These are phyloP conservation scores for Epichloe scottii DNA, from an alignment of 2,329 filamentous ascomycete genomes.

Conservation along the genomic window DNA sequence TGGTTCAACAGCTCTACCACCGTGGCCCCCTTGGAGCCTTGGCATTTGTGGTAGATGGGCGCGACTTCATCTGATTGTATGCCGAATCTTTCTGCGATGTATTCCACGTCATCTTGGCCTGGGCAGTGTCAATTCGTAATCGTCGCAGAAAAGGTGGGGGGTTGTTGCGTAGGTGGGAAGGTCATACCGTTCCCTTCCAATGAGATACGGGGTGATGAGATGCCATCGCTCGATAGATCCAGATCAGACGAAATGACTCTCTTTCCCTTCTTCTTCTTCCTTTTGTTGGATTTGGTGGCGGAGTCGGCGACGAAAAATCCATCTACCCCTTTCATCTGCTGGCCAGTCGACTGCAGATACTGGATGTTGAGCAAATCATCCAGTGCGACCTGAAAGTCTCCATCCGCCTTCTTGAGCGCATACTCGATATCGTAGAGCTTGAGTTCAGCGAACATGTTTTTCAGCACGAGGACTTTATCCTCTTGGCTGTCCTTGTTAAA, in stretches of 20 bases:
- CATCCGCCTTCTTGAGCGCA: slow-evolving; percentile 53
- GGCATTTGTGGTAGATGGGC: slow-evolving; percentile 26
- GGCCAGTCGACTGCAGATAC: slow-evolving; percentile 57
- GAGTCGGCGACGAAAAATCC: slow-evolving; percentile 53
- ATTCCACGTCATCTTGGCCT: slow-evolving; percentile 29
- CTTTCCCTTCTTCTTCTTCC: slow-evolving; percentile 25
- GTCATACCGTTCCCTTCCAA: not conserved
- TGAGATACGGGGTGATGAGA: slow-evolving; percentile 8
- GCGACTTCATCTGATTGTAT: slow-evolving; percentile 28
- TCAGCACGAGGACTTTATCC: slow-evolving; percentile 51
- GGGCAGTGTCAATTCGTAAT: not conserved
- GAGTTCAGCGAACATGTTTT: slow-evolving; percentile 59
- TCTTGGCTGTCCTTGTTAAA: slow-evolving; percentile 35
- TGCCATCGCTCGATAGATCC: slow-evolving; percentile 9
- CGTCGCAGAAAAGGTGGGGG: not conserved
- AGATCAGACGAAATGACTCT: slow-evolving; percentile 10
- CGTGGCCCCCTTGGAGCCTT: slow-evolving; percentile 26
- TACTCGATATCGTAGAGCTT: slow-evolving; percentile 53
- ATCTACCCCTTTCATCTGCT: slow-evolving; percentile 63
- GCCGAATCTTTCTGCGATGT: slow-evolving; percentile 31
- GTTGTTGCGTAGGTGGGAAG: not conserved
- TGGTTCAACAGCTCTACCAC: slow-evolving; percentile 30
- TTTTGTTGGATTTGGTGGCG: slow-evolving; percentile 24
- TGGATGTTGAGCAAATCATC: slow-evolving; percentile 72
- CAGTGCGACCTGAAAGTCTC: slow-evolving; percentile 57